A percentile compares a stretch with the other conserved stretches of the same genome.
Conservation (phyloP, 1,139 yeast species). For the Kodamaea sp. region DNA sequence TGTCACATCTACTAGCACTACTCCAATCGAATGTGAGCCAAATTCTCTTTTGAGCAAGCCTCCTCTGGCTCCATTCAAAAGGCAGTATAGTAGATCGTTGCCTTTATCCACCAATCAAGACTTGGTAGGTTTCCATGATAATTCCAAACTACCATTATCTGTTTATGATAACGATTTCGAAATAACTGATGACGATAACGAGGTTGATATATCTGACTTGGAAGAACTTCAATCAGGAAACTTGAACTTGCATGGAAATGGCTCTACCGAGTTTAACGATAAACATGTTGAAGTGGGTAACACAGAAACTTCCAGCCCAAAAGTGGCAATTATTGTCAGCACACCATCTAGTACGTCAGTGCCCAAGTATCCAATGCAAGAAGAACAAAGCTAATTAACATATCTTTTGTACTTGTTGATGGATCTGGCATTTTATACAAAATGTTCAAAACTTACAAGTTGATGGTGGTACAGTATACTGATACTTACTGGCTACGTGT, state of each 20-base stretch:
- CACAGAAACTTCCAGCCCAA: conserved; percentile 5
- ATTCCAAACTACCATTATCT: conserved; percentile 15
- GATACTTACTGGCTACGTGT: no score
- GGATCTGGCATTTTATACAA: no score
- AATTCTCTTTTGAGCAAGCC: conserved; percentile 14
- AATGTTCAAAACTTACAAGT: no score
- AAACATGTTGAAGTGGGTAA: neutral
- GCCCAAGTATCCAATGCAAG: conserved; percentile 3
- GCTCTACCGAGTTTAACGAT: conserved; percentile 1
- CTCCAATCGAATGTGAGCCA: conserved; percentile 16
- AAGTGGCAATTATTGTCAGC: conserved; percentile 26
- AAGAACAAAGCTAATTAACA: no score
- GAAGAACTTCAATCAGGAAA: conserved; percentile 17
- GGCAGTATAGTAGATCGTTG: conserved; percentile 63
- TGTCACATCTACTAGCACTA: conserved; percentile 21
- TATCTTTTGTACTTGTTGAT: no score
- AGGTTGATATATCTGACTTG: conserved; percentile 17
- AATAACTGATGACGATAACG: conserved; percentile 31
- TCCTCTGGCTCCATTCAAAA: conserved; percentile 20
- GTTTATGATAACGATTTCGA: conserved; percentile 35
- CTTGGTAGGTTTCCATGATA: conserved; percentile 33
- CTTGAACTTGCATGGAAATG: conserved; percentile 7
- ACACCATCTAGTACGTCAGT: conserved; percentile 21
- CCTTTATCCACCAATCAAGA: conserved; percentile 58
- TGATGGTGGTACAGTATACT: no score